A percentile compares a stretch with the other conserved stretches of the same genome.
These are phyloP conservation scores for Pseudodiploospora longispora DNA, from an alignment of 2,329 filamentous ascomycete species.

Conservation along the genomic window DNA sequence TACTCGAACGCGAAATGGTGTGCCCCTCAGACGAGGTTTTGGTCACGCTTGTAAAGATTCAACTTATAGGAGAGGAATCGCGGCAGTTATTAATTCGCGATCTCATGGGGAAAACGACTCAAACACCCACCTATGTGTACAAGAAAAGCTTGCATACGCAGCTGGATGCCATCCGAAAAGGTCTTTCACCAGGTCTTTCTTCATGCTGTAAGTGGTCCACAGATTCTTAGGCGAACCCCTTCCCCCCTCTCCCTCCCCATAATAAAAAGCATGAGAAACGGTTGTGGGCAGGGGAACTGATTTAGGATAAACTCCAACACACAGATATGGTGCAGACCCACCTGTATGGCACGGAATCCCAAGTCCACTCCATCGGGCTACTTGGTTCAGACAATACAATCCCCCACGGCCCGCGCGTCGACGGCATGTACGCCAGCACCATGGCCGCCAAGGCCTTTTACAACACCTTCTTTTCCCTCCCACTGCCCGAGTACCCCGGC, in stretches of 20 bases:
- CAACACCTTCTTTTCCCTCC: conserved; percentile 26
- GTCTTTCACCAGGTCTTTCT: conserved; percentile 15
- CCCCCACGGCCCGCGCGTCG: conserved; percentile 23
- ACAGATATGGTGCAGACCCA: conserved; percentile 24
- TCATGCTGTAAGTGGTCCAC: conserved; percentile 18
- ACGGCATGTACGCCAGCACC: conserved; percentile 28
- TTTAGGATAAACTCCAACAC: neutral
- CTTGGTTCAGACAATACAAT: conserved; percentile 21
- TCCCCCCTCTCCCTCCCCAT: conserved; percentile 4
- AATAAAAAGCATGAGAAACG: neutral
- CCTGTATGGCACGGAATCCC: conserved; percentile 21
- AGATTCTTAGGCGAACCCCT: no score
- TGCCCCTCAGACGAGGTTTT: conserved; percentile 42
- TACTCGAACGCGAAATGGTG: conserved; percentile 37
- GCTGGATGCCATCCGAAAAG: conserved; percentile 18
- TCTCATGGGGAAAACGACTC: conserved; percentile 16
- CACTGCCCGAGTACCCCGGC: conserved; percentile 20
- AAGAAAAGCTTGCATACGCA: conserved; percentile 22
- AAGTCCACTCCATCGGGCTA: conserved; percentile 24
- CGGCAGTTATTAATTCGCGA: conserved; percentile 23
- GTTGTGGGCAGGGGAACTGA: no score
- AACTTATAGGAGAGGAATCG: conserved; percentile 32
- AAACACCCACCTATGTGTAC: conserved; percentile 24
- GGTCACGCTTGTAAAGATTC: conserved; percentile 24
- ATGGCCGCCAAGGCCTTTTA: conserved; percentile 27